Evolutionary conservation across 352 stramenopile species (phyloP).

Genomic region (Phytopythium delawarense): DNA sequence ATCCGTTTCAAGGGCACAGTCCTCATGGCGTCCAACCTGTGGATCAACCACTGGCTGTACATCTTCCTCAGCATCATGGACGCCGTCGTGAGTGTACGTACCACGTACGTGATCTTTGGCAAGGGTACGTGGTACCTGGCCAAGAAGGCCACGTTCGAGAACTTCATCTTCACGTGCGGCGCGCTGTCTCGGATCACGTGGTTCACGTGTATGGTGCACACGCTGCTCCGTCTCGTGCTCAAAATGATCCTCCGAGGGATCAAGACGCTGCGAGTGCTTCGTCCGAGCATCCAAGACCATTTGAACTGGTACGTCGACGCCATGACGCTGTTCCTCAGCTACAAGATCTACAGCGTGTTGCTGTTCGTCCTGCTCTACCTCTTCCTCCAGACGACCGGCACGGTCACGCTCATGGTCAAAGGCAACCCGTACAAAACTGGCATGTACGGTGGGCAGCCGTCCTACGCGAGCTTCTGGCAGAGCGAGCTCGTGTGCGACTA

Average conservation of each 20-base stretch:
- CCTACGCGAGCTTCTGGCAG: slow-evolving; percentile 34
- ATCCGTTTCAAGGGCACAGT: slow-evolving; percentile 20
- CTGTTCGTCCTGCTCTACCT: slow-evolving; percentile 24
- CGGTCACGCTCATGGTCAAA: slow-evolving; percentile 29
- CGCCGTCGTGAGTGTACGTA: slow-evolving; percentile 20
- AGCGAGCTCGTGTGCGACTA: slow-evolving; percentile 46
- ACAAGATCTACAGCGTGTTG: slow-evolving; percentile 42
- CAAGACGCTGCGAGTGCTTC: slow-evolving; percentile 71
- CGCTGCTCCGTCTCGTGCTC: slow-evolving; percentile 9
- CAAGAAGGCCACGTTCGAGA: slow-evolving; percentile 24
- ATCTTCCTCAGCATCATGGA: slow-evolving; percentile 34
- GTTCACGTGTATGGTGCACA: slow-evolving; percentile 29
- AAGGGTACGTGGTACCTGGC: slow-evolving; percentile 35
- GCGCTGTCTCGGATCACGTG: slow-evolving; percentile 32
- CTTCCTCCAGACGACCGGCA: slow-evolving; percentile 17
- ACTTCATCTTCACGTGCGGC: slow-evolving; percentile 33
- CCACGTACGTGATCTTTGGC: slow-evolving; percentile 29
- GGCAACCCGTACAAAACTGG: slow-evolving; percentile 15
- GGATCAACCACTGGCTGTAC: slow-evolving; percentile 48
- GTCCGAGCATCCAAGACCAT: slow-evolving; percentile 6
- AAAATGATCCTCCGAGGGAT: slow-evolving; percentile 46
- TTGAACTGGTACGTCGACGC: slow-evolving; percentile 30
- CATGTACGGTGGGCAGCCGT: slow-evolving; percentile 24
- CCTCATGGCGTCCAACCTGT: slow-evolving; percentile 34
- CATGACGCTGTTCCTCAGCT: slow-evolving; percentile 30